These are phyloP conservation scores for Orbilia ellipsospora DNA, from an alignment of 2,329 filamentous ascomycete genomes.

Conservation along the genomic window DNA sequence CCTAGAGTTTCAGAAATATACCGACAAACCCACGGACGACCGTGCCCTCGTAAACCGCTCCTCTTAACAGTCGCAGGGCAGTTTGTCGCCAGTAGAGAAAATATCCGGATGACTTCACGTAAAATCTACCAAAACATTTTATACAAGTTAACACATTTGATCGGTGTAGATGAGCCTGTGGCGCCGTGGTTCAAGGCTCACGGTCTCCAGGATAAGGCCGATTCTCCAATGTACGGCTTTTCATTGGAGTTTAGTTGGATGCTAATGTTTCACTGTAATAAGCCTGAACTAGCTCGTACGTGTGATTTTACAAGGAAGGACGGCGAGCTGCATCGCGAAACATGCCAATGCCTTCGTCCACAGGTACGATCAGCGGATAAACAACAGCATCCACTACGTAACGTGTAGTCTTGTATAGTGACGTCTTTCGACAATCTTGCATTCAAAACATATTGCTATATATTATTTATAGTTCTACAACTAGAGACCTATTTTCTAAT, in stretches of 20 bases:
- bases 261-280: not conserved
- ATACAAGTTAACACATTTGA: not conserved
- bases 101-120: not conserved
- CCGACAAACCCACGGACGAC: not conserved
- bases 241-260: not conserved
- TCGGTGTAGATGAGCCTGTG: not conserved
- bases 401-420: too few relatives aligned
- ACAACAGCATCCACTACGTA: too few relatives aligned
- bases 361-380: too few relatives aligned
- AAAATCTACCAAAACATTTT: not conserved
- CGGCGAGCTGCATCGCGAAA: not conserved
- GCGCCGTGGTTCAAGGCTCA: not conserved
- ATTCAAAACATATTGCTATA: too few relatives aligned
- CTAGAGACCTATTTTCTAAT: too few relatives aligned
- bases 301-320: not conserved
- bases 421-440: too few relatives aligned
- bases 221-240: not conserved
- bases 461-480: too few relatives aligned
- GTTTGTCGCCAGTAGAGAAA: not conserved
- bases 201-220: not conserved
- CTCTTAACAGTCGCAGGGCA: not conserved
- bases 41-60: not conserved
- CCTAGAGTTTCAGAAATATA: not conserved
- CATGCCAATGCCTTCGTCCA: not conserved
- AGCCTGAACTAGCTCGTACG: not conserved